Percentiles rank a stretch among this genome's conserved stretches.
Conservation (phyloP, 495 filamentous ascomycete genomes). For the Penicillium steckii region DNA sequence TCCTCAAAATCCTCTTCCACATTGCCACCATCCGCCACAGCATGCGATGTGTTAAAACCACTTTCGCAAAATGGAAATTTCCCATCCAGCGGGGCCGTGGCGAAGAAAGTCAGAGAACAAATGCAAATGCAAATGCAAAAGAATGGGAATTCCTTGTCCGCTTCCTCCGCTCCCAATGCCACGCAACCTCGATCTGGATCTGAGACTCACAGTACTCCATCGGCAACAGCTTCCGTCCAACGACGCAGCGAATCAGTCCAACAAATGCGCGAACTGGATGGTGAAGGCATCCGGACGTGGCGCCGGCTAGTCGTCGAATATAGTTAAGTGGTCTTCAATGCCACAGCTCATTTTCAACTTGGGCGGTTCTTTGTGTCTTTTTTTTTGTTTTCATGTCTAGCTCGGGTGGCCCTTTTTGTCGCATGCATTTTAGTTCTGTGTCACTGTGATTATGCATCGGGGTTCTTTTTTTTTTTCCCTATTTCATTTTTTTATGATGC, state of each 20-base stretch:
- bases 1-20: constrained; percentile 2
- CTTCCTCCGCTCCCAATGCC: neutral
- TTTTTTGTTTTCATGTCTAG: neutral
- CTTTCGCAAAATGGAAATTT: constrained; percentile 31
- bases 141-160: constrained; percentile 1
- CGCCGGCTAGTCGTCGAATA: constrained; percentile 38
- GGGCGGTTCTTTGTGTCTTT: neutral
- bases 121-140: constrained; percentile 18
- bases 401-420: neutral
- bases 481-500: neutral
- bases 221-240: constrained; percentile 14
- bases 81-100: constrained; percentile 30
- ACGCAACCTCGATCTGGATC: neutral
- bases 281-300: constrained; percentile 33
- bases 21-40: constrained; percentile 19
- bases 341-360: neutral
- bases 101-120: constrained; percentile 17
- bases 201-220: neutral
- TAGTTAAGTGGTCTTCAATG: constrained; percentile 26
- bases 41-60: constrained; percentile 38
- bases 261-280: constrained; percentile 32
- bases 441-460: neutral
- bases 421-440: constrained; percentile 3
- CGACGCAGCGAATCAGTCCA: constrained; percentile 28
- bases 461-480: constrained; percentile 1